Evolutionary conservation across 2,329 filamentous ascomycete genomes (phyloP).

Genomic region (Beauveria australis): DNA sequence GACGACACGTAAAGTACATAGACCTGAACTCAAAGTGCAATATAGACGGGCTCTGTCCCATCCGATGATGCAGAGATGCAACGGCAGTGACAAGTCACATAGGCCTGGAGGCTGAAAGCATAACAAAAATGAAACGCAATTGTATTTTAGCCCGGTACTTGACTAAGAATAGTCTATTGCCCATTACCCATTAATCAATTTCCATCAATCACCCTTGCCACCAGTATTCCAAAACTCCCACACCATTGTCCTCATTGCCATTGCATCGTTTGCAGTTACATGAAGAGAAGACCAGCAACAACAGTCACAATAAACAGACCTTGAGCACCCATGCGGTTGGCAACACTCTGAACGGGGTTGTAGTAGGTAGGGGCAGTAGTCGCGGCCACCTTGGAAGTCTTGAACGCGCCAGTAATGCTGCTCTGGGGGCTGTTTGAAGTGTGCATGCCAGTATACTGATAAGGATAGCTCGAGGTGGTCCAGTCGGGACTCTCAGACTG

Average conservation of each 20-base stretch:
- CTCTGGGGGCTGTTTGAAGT: neutral
- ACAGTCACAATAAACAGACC: neutral
- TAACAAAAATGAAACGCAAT: neutral
- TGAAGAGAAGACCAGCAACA: neutral
- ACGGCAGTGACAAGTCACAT: neutral
- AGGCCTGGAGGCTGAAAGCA: neutral
- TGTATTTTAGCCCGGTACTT: slow-evolving; percentile 1
- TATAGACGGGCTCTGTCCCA: neutral
- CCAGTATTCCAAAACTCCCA: neutral
- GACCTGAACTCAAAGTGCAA: neutral
- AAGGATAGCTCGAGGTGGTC: neutral
- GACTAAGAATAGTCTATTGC: slow-evolving; percentile 1
- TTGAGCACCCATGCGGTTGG: neutral
- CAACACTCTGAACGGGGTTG: neutral
- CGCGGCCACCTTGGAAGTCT: neutral
- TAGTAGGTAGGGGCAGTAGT: neutral
- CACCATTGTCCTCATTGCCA: neutral
- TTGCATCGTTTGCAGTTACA: neutral
- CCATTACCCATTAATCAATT: neutral
- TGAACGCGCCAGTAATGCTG: neutral
- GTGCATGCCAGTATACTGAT: neutral
- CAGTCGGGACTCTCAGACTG: neutral
- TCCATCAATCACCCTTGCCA: neutral
- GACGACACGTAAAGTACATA: neutral
- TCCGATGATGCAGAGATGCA: neutral